Base-by-base conservation (phyloP, 106 monocot genomes). In the Acorus calamus region DNA sequence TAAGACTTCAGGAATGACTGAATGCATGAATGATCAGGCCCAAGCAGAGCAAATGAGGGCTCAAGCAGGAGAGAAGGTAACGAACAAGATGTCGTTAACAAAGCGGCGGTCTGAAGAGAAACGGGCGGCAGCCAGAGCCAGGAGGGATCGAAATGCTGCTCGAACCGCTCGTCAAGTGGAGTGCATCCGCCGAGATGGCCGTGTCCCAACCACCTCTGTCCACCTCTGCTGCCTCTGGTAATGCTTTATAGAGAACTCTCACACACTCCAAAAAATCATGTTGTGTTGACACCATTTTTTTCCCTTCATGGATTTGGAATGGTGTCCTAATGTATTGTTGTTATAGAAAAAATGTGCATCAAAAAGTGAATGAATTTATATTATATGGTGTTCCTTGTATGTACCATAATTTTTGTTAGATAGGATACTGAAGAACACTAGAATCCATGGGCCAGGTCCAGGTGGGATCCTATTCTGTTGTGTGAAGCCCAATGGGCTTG, bases 211-310 rank as follows among this genome's bases (percentile, higher is more conserved):
- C 0, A 53, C 72, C 2, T 53, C 43, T 67, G 56, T 75, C 45
- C 46, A 71, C 47, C 92, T 82, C 73, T 85, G 80, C 50, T 87
- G 84, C 78, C 71, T 88, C 62, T 46, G 68, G 42, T 71, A 55
- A 55, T 51, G 47, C 4, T 70, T 59, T 3, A 13, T 1, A 66
- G 28, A 28, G 0, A 28, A 28, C 28, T 28, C 28, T 28, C 28
- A 28, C 28, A 28, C 28, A 28, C 28, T 0, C 28, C 28, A 28
- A 28, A 28, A 28, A 28, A 28, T 28, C 28, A 28, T 28, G 28
- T 28, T 28, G 28, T 28, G 28, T 28, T 28, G 28, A 28, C 28
- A 28, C 28, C n/a, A n/a, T 28, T 28, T 28, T 28, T 1, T 28
- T 28, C 28, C 28, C 28, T 28, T 28, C 28, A 28, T 28, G 28